phyloP scores from a whole-genome alignment of 1,284 basidiomycete species.

The Trametes versicolor region DNA sequence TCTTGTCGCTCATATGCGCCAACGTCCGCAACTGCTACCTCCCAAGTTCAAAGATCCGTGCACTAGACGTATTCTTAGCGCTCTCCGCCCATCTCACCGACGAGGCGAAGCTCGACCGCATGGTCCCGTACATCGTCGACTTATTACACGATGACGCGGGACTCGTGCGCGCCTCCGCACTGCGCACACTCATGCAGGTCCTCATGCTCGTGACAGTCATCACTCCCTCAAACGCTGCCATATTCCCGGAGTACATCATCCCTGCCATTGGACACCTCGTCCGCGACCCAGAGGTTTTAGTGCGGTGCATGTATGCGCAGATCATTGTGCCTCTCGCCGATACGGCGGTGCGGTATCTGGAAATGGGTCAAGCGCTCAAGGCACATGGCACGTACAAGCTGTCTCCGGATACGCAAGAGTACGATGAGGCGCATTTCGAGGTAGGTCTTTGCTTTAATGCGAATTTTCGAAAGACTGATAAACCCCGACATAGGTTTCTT shows the following conservation, averaged over 20 bases:
- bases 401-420: slow-evolving; percentile 72
- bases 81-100: slow-evolving; percentile 88
- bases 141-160: slow-evolving; percentile 88
- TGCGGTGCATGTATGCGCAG: slow-evolving; percentile 90
- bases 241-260: slow-evolving; percentile 96
- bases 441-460: slow-evolving; percentile 49
- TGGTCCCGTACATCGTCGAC: slow-evolving; percentile 93
- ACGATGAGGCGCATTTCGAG: slow-evolving; percentile 80
- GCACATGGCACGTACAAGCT: slow-evolving; percentile 81
- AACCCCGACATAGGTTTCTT: slow-evolving; percentile 73
- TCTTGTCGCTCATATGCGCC: slow-evolving; percentile 88
- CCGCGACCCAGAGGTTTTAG: slow-evolving; percentile 87
- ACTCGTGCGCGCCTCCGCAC: slow-evolving; percentile 80
- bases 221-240: slow-evolving; percentile 88
- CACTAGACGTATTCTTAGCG: slow-evolving; percentile 89
- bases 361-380: slow-evolving; percentile 92
- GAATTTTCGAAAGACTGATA: slow-evolving; percentile 4
- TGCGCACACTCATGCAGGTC: slow-evolving; percentile 86
- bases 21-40: slow-evolving; percentile 91
- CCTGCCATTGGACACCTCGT: slow-evolving; percentile 89
- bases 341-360: slow-evolving; percentile 85
- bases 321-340: slow-evolving; percentile 88
- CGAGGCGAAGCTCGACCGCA: slow-evolving; percentile 94
- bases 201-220: slow-evolving; percentile 88
- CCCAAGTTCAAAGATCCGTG: slow-evolving; percentile 88